phyloP scores from a whole-genome alignment of 2,329 filamentous ascomycete species.

The Nemania bipapillata region DNA sequence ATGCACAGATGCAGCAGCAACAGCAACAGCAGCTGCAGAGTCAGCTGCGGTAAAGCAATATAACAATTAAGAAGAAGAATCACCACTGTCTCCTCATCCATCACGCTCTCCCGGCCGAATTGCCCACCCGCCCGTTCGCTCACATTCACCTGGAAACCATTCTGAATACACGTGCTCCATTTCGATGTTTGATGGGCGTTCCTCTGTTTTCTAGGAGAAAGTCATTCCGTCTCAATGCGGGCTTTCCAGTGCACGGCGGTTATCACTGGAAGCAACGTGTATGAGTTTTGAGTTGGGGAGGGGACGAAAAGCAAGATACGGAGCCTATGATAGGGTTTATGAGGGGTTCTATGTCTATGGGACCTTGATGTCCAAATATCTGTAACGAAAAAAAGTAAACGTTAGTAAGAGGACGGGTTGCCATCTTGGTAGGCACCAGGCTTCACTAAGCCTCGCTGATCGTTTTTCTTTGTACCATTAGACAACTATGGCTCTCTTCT shows the following conservation, averaged over 20 bases:
- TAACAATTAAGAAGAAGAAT: constrained; percentile 8
- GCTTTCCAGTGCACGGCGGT: background rate
- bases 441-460: constrained; percentile 7
- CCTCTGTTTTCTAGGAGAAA: background rate
- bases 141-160: background rate
- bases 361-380: background rate
- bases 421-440: background rate
- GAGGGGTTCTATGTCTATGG: background rate
- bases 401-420: background rate
- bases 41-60: constrained; percentile 54
- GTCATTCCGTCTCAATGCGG: background rate
- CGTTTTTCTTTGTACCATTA: constrained; percentile 28
- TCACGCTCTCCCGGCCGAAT: background rate
- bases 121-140: background rate
- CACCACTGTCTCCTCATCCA: background rate
- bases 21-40: constrained; percentile 59
- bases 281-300: background rate
- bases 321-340: background rate
- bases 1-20: constrained; percentile 68
- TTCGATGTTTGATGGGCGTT: background rate
- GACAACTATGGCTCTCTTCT: constrained; percentile 1
- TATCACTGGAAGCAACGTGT: background rate
- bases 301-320: background rate
- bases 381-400: constrained; percentile 1
- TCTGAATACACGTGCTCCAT: background rate